Evolutionary conservation across 805 yeast genomes (phyloP), one percentile per base, ranked within the genome.

Genomic region (Teunomyces stri): DNA sequence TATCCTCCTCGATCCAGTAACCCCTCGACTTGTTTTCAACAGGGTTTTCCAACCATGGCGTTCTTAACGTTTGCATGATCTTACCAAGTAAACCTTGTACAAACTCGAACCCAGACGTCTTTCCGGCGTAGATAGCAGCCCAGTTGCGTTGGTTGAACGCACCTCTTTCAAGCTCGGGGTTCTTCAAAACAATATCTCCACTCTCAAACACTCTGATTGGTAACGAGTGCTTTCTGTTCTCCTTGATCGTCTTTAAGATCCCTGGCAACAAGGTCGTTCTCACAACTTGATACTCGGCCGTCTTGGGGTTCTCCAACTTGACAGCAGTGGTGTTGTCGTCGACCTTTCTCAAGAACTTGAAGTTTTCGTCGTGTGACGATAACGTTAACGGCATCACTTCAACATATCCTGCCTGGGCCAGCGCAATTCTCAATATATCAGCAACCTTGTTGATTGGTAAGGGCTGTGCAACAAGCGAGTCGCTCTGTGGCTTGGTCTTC

Each of bases 281-380:
- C 22, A 94, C 98, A 51, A 94, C 99, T 76, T 94, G 97, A 70
- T 92, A 94, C 73, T 94, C 99, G 44, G 83, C 69, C 15, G 99
- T 94, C 76, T 94, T 94, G 51, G 99, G 99, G 69, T 94, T 94
- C 48, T 88, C 98, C 59, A 94, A 80, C 60, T 87, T 84, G 46
- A 94, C 98, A 28, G 90, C 98, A 44, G 70, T 72, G n/a, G 82
- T 79, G 58, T 77, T 79, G 59, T 87, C 89, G 66, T 92, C 97
- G 36, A 62, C 63, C 43, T 77, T 75, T 65, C 89, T 84, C 64
- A 94, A 78, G 74, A 81, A 91, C 65, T 81, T 85, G 79, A 90
- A 94, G 74, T 94, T 94, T 76, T 94, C 99, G 65, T 91, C 97
- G 57, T 91, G 97, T 28, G 98, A 91, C 66, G 97, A 88, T 62